Percentiles rank a stretch among this genome's conserved stretches.
Conservation (phyloP, 176 grass and related monocot genomes). For the Musa beccarii region DNA sequence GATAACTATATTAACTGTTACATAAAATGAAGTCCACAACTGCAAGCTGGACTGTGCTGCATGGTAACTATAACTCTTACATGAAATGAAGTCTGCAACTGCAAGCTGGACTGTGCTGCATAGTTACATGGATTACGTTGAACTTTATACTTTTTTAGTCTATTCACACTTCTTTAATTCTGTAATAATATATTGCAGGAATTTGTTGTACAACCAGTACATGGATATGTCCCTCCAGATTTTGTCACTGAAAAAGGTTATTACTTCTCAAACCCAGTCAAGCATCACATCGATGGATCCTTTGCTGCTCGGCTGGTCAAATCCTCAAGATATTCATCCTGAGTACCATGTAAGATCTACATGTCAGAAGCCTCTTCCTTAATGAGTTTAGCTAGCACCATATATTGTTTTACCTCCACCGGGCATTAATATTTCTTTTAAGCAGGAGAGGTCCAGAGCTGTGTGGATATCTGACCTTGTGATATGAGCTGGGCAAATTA, state of each 20-base stretch:
- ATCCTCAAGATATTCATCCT: constrained; percentile 8
- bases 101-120: no score
- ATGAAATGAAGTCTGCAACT: no score
- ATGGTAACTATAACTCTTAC: no score
- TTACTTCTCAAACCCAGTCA: constrained; percentile 81
- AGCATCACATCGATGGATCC: constrained; percentile 78
- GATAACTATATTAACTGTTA: no score
- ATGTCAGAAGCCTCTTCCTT: background rate
- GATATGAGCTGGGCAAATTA: background rate
- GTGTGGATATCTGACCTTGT: background rate
- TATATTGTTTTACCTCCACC: background rate
- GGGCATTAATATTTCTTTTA: background rate
- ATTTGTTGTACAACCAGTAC: constrained; percentile 41
- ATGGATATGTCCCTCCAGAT: constrained; percentile 59
- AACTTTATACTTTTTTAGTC: background rate
- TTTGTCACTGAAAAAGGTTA: constrained; percentile 71
- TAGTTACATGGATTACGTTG: background rate
- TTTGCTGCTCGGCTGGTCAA: constrained; percentile 75
- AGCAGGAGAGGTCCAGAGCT: background rate
- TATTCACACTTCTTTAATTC: background rate
- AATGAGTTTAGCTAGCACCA: background rate
- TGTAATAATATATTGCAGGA: constrained; percentile 37
- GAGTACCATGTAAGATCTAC: background rate
- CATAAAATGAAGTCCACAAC: no score
- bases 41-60: no score